These are phyloP conservation scores for Cladophialophora bantiana DNA, from an alignment of 2,329 filamentous ascomycete genomes.

Conservation along the genomic window DNA sequence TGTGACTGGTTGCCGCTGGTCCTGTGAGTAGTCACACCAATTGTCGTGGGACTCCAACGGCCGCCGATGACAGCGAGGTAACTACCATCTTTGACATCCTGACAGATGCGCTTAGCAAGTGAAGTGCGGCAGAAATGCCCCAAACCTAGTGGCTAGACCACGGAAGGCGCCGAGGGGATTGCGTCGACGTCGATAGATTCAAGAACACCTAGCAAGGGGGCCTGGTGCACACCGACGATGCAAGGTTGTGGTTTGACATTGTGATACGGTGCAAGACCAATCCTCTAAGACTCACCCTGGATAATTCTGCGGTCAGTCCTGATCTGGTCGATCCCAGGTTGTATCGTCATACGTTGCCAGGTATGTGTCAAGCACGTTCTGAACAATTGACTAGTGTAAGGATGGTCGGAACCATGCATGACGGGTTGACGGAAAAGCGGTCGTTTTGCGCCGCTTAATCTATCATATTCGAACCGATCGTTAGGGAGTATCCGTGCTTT, in stretches of 20 bases:
- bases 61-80: not conserved
- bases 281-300: conserved; percentile 11
- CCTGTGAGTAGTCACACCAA: not conserved
- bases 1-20: not conserved
- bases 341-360: conserved; percentile 35
- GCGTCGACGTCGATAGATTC: not conserved
- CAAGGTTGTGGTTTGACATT: conserved; percentile 23
- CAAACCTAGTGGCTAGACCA: conserved; percentile 1
- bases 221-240: not conserved
- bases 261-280: conserved; percentile 10
- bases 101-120: not conserved
- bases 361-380: conserved; percentile 37
- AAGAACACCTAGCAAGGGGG: not conserved
- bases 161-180: not conserved
- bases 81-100: not conserved
- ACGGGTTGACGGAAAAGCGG: conserved; percentile 28
- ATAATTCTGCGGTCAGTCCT: conserved; percentile 7
- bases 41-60: not conserved
- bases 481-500: not conserved
- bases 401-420: conserved; percentile 29
- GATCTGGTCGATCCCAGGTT: conserved; percentile 29
- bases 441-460: conserved; percentile 4
- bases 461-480: conserved; percentile 5
- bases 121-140: not conserved
- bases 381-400: conserved; percentile 21